phyloP scores from a whole-genome alignment of 805 yeast species.

The Hanseniaspora thailandica region DNA sequence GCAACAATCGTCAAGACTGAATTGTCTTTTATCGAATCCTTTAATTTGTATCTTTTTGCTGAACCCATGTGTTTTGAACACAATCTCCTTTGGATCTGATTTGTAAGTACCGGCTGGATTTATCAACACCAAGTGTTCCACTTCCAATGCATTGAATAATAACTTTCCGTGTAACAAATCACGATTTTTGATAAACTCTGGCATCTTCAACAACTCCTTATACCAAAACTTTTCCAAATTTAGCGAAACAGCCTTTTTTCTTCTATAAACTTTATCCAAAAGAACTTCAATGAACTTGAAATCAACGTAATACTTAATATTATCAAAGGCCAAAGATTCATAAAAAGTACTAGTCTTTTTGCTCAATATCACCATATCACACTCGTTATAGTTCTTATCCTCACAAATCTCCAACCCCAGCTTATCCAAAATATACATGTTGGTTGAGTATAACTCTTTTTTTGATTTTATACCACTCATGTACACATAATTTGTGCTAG shows the following conservation, averaged over 20 bases:
- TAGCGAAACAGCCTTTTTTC: slow-evolving; percentile 1
- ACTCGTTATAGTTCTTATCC: background rate
- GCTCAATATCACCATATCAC: slow-evolving; percentile 4
- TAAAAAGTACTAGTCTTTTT: slow-evolving; percentile 9
- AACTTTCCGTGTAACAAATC: background rate
- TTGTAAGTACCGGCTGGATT: background rate
- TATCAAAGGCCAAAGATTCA: background rate
- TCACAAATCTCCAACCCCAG: slow-evolving; percentile 4
- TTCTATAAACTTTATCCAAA: slow-evolving; percentile 6
- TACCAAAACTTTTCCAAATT: background rate
- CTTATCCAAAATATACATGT: slow-evolving; percentile 6
- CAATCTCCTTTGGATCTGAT: slow-evolving; percentile 2
- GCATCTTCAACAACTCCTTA: background rate
- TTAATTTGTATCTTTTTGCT: background rate
- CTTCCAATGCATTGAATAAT: background rate
- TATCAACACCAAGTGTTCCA: background rate
- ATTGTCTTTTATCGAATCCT: background rate
- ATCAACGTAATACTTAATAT: background rate
- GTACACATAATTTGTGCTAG: slow-evolving; percentile 4
- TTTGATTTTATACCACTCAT: slow-evolving; percentile 9
- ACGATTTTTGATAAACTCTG: background rate
- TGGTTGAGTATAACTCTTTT: background rate
- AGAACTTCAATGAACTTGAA: background rate
- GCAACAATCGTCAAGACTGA: background rate
- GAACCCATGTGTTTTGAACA: slow-evolving; percentile 5